Conservation (phyloP, 257 asterid species). For the Solanum raphanifolium region DNA sequence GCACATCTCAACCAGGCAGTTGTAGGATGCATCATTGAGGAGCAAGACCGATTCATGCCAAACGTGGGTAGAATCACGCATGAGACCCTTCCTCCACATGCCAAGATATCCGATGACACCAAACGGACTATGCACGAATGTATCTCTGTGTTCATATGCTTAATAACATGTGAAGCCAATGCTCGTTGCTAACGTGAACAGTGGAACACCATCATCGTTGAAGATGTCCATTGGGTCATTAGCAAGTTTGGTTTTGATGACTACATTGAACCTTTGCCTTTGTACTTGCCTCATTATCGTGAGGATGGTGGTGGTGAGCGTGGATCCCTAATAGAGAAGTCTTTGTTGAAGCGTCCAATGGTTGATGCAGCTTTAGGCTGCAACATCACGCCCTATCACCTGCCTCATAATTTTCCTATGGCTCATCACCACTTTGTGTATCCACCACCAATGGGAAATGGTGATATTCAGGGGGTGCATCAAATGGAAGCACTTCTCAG, state of each 20-base stretch:
- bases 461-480: conserved; percentile 32
- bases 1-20: conserved; percentile 14
- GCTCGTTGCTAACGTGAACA: conserved; percentile 93
- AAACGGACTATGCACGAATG: conserved; percentile 89
- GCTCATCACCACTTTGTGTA: conserved; percentile 40
- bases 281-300: conserved; percentile 70
- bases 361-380: conserved; percentile 28
- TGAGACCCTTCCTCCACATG: conserved; percentile 70
- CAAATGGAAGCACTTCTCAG: conserved; percentile 44
- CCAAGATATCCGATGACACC: conserved; percentile 82
- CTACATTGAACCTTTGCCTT: conserved; percentile 78
- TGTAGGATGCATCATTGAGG: conserved; percentile 49
- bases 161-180: conserved; percentile 87
- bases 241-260: conserved; percentile 89
- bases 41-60: conserved; percentile 97
- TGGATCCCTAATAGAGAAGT: conserved; percentile 50
- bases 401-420: conserved; percentile 14
- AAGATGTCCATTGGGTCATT: conserved; percentile 95
- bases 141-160: conserved; percentile 81
- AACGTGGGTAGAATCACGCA: conserved; percentile 86
- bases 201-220: conserved; percentile 85
- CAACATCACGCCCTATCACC: conserved; percentile 7
- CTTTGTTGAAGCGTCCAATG: conserved; percentile 33
- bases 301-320: conserved; percentile 69
- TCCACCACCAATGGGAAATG: conserved; percentile 30